Conservation (phyloP, 108 stramenopile species). For the Nannochloropsis gaditana region DNA sequence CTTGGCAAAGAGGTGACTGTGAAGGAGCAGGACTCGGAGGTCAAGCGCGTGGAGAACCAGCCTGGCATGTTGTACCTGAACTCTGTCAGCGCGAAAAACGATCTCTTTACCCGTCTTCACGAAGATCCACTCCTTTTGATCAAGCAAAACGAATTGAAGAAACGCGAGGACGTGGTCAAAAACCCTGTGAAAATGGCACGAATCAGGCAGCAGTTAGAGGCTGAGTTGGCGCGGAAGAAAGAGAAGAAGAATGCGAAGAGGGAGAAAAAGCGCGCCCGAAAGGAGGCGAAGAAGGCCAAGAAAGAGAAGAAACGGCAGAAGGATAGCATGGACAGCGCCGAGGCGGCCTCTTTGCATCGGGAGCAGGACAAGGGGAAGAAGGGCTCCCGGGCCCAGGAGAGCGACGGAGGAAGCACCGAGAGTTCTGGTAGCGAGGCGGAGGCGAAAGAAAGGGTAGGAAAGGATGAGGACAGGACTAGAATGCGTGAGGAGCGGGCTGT, state of each 20-base stretch:
- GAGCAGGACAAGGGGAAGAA: neutral
- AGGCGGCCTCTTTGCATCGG: neutral
- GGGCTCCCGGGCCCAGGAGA: neutral
- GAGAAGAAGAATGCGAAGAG: neutral
- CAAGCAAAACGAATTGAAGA: slow-evolving; percentile 11
- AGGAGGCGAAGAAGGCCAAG: slow-evolving; percentile 10
- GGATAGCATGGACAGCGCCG: neutral
- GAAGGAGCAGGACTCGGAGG: neutral
- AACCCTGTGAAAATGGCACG: slow-evolving; percentile 24
- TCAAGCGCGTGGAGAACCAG: neutral
- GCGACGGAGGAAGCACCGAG: neutral
- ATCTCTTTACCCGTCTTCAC: slow-evolving; percentile 19
- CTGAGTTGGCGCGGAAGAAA: neutral
- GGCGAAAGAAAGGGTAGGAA: neutral
- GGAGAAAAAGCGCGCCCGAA: slow-evolving; percentile 8
- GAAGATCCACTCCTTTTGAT: slow-evolving; percentile 24
- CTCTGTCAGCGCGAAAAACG: slow-evolving; percentile 3
- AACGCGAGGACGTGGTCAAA: neutral
- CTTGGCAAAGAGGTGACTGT: slow-evolving; percentile 14
- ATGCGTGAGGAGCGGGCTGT: neutral
- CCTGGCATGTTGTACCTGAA: slow-evolving; percentile 12
- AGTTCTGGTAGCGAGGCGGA: neutral
- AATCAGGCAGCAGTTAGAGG: slow-evolving; percentile 6
- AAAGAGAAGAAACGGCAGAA: neutral
- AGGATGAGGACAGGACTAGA: neutral